These are phyloP conservation scores for Mycena vulgaris DNA, from an alignment of 768 basidiomycete species.

Conservation along the genomic window DNA sequence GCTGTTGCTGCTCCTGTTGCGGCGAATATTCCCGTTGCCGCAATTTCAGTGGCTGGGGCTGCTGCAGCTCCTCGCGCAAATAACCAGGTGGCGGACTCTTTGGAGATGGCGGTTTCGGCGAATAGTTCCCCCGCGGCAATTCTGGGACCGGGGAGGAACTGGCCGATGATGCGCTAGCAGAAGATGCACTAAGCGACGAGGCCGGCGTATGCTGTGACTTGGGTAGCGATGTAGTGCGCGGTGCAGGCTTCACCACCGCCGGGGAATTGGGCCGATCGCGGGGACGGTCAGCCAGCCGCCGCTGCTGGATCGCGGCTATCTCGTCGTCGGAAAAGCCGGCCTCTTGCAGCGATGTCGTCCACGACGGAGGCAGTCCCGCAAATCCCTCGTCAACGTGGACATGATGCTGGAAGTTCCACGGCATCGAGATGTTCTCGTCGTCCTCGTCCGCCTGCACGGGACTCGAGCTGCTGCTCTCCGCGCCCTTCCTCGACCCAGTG, in stretches of 20 bases:
- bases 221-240: conserved; percentile 33
- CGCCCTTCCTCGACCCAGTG: conserved; percentile 52
- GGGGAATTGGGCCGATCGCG: conserved; percentile 21
- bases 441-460: conserved; percentile 44
- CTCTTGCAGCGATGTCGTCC: conserved; percentile 72
- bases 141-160: conserved; percentile 28
- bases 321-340: conserved; percentile 81
- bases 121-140: background rate
- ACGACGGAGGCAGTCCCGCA: conserved; percentile 80
- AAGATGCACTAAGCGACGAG: conserved; percentile 32
- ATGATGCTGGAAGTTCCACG: conserved; percentile 89
- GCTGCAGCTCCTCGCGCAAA: conserved; percentile 27
- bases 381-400: conserved; percentile 85
- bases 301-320: conserved; percentile 69
- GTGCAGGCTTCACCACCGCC: conserved; percentile 24
- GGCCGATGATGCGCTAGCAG: conserved; percentile 23
- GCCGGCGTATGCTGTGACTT: conserved; percentile 35
- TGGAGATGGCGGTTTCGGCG: conserved; percentile 12
- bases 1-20: background rate
- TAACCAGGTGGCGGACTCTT: conserved; percentile 24
- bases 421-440: conserved; percentile 76
- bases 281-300: conserved; percentile 48
- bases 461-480: conserved; percentile 36
- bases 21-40: background rate
- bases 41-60: conserved; percentile 11